These are phyloP conservation scores for Lentinus brumalis DNA, from an alignment of 768 basidiomycete species.

Conservation along the genomic window DNA sequence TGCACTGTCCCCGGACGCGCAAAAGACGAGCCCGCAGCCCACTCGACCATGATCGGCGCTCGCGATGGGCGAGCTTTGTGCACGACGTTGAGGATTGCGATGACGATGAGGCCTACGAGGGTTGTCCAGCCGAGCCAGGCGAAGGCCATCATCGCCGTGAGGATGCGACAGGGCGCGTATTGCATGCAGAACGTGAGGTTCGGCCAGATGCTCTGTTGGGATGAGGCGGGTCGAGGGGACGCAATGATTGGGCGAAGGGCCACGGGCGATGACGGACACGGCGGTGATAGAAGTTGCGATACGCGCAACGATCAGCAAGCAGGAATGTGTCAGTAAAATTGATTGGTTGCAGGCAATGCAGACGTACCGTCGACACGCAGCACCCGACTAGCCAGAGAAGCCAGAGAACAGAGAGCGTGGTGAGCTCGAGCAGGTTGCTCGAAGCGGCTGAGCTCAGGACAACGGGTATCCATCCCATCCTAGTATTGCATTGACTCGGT, in stretches of 20 bases:
- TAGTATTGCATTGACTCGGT: background rate
- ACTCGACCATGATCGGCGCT: constrained; percentile 18
- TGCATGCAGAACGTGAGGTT: constrained; percentile 29
- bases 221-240: too few relatives aligned
- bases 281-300: too few relatives aligned
- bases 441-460: constrained; percentile 11
- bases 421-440: constrained; percentile 24
- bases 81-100: constrained; percentile 17
- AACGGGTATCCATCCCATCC: constrained; percentile 50
- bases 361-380: constrained; percentile 28
- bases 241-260: background rate
- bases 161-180: constrained; percentile 29
- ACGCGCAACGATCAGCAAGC: background rate
- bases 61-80: constrained; percentile 11
- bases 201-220: constrained; percentile 30
- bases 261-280: background rate
- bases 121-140: constrained; percentile 34
- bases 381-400: constrained; percentile 34
- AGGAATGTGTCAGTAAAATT: too few relatives aligned
- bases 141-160: constrained; percentile 34
- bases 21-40: constrained; percentile 1
- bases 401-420: constrained; percentile 26
- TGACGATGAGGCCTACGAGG: constrained; percentile 24
- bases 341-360: background rate
- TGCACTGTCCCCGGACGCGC: background rate